These are phyloP conservation scores for Erodium moschatum DNA, from an alignment of 441 rosid genomes.

Conservation along the genomic window DNA sequence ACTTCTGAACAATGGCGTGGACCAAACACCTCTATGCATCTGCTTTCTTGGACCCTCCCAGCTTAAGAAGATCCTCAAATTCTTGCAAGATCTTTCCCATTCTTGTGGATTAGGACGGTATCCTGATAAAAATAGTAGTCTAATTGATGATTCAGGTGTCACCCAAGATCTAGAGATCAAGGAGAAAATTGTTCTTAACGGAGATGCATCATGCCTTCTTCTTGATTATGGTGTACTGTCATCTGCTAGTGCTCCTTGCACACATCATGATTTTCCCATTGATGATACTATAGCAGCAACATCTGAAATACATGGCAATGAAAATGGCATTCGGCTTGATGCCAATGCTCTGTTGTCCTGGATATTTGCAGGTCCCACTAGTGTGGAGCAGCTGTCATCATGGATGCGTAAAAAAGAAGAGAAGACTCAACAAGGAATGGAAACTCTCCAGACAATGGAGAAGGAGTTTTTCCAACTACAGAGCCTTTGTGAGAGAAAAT, in stretches of 20 bases:
- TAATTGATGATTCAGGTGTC: slow-evolving; percentile 30
- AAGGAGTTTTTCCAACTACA: slow-evolving; percentile 69
- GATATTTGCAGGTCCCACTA: slow-evolving; percentile 72
- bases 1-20: slow-evolving; percentile 50
- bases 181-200: slow-evolving; percentile 57
- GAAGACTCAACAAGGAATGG: slow-evolving; percentile 58
- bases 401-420: slow-evolving; percentile 67
- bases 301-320: slow-evolving; percentile 27
- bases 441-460: slow-evolving; percentile 64
- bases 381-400: slow-evolving; percentile 51
- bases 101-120: slow-evolving; percentile 63
- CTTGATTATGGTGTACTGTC: slow-evolving; percentile 48
- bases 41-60: slow-evolving; percentile 73
- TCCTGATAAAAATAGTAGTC: slow-evolving; percentile 41
- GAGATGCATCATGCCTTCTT: slow-evolving; percentile 46
- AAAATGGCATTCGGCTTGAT: slow-evolving; percentile 30
- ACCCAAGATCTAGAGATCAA: slow-evolving; percentile 28
- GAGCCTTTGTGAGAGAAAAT: slow-evolving; percentile 73
- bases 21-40: slow-evolving; percentile 60
- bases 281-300: slow-evolving; percentile 27
- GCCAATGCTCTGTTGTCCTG: slow-evolving; percentile 59
- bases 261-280: slow-evolving; percentile 22
- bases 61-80: slow-evolving; percentile 70
- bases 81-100: slow-evolving; percentile 74
- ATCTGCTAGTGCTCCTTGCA: slow-evolving; percentile 28